A percentile compares a stretch with the other conserved stretches of the same genome.
These are phyloP conservation scores for Cyberlindnera samutprakarnensis DNA, from an alignment of 805 yeast species.

Conservation along the genomic window DNA sequence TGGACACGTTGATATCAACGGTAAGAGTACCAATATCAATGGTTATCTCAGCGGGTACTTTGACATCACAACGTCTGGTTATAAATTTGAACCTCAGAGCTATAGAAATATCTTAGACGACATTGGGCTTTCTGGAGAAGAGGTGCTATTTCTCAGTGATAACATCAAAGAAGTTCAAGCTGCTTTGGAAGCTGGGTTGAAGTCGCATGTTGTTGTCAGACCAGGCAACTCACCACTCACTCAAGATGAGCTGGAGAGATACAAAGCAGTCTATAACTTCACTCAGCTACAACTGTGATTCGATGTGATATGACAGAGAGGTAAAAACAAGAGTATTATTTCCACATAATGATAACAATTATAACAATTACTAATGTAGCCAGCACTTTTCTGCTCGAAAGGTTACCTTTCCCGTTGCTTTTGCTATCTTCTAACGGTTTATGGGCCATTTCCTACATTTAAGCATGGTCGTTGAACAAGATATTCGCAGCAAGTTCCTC, in stretches of 20 bases:
- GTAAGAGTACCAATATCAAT: conserved; percentile 42
- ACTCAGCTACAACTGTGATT: conserved; percentile 4
- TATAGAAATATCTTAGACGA: conserved; percentile 46
- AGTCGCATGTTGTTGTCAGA: conserved; percentile 51
- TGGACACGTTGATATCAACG: conserved; percentile 43
- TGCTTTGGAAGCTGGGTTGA: conserved; percentile 58
- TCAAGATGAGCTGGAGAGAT: conserved; percentile 25
- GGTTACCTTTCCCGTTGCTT: too few relatives aligned
- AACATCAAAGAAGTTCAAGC: conserved; percentile 73
- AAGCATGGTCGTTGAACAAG: conserved; percentile 56
- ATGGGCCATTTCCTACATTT: conserved; percentile 8
- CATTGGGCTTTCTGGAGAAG: conserved; percentile 26
- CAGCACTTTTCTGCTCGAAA: too few relatives aligned
- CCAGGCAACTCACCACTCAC: conserved; percentile 64
- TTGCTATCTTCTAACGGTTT: too few relatives aligned
- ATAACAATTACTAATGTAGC: too few relatives aligned
- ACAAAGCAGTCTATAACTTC: conserved; percentile 25
- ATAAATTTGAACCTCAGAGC: conserved; percentile 49
- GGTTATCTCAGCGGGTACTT: conserved; percentile 56
- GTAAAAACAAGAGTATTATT: too few relatives aligned
- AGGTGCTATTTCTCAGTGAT: conserved; percentile 69
- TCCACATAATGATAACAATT: too few relatives aligned
- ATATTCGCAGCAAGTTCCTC: conserved; percentile 96
- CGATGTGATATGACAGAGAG: too few relatives aligned
- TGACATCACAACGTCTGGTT: conserved; percentile 82